These are phyloP conservation scores for Colletotrichum australisinense DNA, from an alignment of 2,329 filamentous ascomycete genomes.

Conservation along the genomic window DNA sequence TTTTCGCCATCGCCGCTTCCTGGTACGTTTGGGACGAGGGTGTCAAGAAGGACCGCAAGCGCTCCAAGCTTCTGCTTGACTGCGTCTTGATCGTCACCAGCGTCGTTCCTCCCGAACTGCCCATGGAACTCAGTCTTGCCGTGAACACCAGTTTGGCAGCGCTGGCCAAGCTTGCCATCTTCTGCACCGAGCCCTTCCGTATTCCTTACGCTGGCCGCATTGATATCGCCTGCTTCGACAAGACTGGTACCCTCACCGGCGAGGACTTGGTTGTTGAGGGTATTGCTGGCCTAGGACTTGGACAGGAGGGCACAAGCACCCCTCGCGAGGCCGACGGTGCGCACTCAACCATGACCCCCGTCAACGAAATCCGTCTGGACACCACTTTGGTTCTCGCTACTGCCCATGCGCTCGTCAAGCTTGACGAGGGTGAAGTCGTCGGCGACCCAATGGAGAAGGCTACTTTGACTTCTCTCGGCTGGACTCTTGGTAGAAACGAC, in stretches of 20 bases:
- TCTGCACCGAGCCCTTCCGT: slow-evolving; percentile 98
- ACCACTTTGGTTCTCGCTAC: slow-evolving; percentile 95
- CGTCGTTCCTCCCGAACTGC: slow-evolving; percentile 96
- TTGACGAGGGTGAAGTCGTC: slow-evolving; percentile 97
- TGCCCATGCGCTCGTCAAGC: slow-evolving; percentile 93
- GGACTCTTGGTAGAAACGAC: slow-evolving; percentile 92
- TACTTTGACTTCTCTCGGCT: slow-evolving; percentile 88
- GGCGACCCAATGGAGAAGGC: slow-evolving; percentile 99
- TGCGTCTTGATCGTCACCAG: slow-evolving; percentile 98
- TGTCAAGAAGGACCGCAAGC: slow-evolving; percentile 92
- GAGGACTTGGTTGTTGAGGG: slow-evolving; percentile 98
- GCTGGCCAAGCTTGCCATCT: slow-evolving; percentile 94
- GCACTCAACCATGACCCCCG: slow-evolving; percentile 80
- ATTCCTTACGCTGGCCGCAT: slow-evolving; percentile 97
- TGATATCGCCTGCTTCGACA: slow-evolving; percentile 97
- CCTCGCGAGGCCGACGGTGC: slow-evolving; percentile 81
- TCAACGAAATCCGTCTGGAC: slow-evolving; percentile 78
- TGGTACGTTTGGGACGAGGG: slow-evolving; percentile 99
- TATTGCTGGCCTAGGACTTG: slow-evolving; percentile 87
- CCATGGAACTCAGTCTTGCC: slow-evolving; percentile 97
- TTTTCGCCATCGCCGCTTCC: slow-evolving; percentile 96
- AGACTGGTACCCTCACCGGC: slow-evolving; percentile 95
- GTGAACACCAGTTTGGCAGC: slow-evolving; percentile 98
- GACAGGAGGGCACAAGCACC: slow-evolving; percentile 72
- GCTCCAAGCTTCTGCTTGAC: slow-evolving; percentile 96